Conservation (phyloP, 2,329 filamentous ascomycete genomes). For the Talaromyces sp. region DNA sequence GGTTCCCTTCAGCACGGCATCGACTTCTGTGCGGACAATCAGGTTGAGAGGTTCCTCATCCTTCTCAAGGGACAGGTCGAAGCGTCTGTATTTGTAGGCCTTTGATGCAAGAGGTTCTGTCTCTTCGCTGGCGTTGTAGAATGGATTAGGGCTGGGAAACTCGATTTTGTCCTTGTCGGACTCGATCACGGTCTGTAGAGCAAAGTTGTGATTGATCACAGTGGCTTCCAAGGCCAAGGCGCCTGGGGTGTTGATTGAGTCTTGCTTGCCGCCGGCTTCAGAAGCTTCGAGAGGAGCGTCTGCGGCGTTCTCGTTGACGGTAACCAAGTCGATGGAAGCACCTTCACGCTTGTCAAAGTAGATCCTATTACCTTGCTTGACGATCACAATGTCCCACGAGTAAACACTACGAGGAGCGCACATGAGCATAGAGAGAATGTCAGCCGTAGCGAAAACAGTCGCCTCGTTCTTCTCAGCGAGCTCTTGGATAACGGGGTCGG, state of each 20-base stretch:
- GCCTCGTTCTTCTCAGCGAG: conserved; percentile 93
- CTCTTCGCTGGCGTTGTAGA: conserved; percentile 92
- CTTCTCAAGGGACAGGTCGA: conserved; percentile 85
- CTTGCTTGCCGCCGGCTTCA: conserved; percentile 68
- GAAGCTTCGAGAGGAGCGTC: conserved; percentile 88
- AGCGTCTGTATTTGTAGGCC: conserved; percentile 96
- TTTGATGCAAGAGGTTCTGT: conserved; percentile 91
- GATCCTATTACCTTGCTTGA: conserved; percentile 90
- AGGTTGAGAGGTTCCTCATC: conserved; percentile 92
- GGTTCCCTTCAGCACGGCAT: conserved; percentile 92
- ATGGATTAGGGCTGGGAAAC: conserved; percentile 87
- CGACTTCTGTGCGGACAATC: conserved; percentile 88
- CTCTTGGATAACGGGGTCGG: conserved; percentile 94
- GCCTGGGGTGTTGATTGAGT: conserved; percentile 86
- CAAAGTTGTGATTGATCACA: conserved; percentile 99
- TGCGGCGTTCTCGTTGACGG: conserved; percentile 96
- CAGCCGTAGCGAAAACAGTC: conserved; percentile 94
- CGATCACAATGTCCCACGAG: conserved; percentile 95
- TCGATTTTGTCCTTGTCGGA: conserved; percentile 70
- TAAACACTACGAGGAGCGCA: conserved; percentile 94
- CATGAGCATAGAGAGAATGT: conserved; percentile 98
- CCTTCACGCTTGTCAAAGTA: conserved; percentile 98
- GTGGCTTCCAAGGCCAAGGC: conserved; percentile 95
- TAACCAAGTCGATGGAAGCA: conserved; percentile 91
- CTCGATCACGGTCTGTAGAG: conserved; percentile 89